A percentile compares a stretch with the other conserved stretches of the same genome.
Conservation (phyloP, 192 early-diverging fungal genomes). For the Backusella luteola region DNA sequence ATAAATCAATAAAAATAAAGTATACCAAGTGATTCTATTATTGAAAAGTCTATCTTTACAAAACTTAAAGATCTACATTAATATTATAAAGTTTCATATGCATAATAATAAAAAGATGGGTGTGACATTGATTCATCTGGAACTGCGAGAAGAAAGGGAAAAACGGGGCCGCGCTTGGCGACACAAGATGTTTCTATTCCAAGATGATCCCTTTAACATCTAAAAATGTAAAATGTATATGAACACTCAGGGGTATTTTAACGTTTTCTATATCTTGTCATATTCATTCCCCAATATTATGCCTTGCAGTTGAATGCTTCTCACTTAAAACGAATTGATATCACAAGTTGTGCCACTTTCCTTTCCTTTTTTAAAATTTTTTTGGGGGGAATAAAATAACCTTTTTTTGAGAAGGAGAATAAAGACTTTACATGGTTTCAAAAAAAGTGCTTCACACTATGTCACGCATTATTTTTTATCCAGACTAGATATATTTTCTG, state of each 20-base stretch:
- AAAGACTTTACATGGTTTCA: not conserved
- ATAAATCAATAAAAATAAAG: not conserved
- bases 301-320: not conserved
- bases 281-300: not conserved
- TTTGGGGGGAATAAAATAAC: not conserved
- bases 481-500: not conserved
- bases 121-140: not conserved
- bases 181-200: not conserved
- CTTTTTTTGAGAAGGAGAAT: conserved; percentile 6
- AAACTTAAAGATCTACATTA: not conserved
- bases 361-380: not conserved
- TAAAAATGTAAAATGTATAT: too few species aligned
- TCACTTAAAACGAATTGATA: not conserved
- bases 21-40: not conserved
- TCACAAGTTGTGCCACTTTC: not conserved
- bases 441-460: not conserved
- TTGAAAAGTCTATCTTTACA: not conserved
- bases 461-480: not conserved
- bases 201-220: too few species aligned
- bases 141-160: not conserved
- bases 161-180: not conserved
- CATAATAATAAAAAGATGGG: too few species aligned
- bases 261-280: not conserved
- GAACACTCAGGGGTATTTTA: too few species aligned
- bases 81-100: not conserved